Evolutionary conservation across 2,329 filamentous ascomycete genomes (phyloP).

Genomic region (Trematosphaeria pertusa): DNA sequence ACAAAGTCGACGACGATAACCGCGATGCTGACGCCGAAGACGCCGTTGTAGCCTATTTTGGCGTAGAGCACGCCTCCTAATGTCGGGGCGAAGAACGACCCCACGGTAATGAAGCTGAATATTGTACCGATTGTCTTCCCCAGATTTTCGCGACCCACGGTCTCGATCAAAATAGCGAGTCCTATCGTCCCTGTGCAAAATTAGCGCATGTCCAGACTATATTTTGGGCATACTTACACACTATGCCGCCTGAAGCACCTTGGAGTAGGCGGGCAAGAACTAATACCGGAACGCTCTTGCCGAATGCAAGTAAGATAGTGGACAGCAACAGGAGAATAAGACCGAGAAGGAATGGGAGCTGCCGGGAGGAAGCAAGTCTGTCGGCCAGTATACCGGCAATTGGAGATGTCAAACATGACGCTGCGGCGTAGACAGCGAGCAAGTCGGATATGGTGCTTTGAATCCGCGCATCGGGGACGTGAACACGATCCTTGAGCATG

Average conservation of each 20-base stretch:
- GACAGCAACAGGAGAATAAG: slow-evolving; percentile 60
- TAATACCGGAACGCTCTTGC: slow-evolving; percentile 56
- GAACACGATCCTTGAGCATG: slow-evolving; percentile 60
- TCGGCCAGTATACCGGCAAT: slow-evolving; percentile 64
- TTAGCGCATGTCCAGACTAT: no score
- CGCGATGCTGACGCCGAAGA: slow-evolving; percentile 64
- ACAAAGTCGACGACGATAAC: slow-evolving; percentile 65
- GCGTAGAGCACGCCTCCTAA: slow-evolving; percentile 68
- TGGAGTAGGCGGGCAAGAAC: slow-evolving; percentile 63
- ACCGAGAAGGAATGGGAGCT: slow-evolving; percentile 65
- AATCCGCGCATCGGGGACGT: slow-evolving; percentile 56
- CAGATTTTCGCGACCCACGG: slow-evolving; percentile 62
- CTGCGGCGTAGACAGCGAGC: slow-evolving; percentile 62
- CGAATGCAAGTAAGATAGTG: slow-evolving; percentile 63
- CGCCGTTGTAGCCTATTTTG: slow-evolving; percentile 63
- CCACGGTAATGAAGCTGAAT: slow-evolving; percentile 66
- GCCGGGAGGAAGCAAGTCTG: slow-evolving; percentile 56
- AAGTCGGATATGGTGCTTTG: slow-evolving; percentile 62
- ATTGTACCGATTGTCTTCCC: slow-evolving; percentile 69
- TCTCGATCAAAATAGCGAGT: slow-evolving; percentile 65
- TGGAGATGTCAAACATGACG: slow-evolving; percentile 59
- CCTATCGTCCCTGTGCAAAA: slow-evolving; percentile 68
- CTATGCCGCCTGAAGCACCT: slow-evolving; percentile 63
- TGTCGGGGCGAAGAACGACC: slow-evolving; percentile 63
- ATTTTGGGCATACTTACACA: no score